These are phyloP conservation scores for Ceratocystis cubensis DNA, from an alignment of 2,329 filamentous ascomycete genomes.

Conservation along the genomic window DNA sequence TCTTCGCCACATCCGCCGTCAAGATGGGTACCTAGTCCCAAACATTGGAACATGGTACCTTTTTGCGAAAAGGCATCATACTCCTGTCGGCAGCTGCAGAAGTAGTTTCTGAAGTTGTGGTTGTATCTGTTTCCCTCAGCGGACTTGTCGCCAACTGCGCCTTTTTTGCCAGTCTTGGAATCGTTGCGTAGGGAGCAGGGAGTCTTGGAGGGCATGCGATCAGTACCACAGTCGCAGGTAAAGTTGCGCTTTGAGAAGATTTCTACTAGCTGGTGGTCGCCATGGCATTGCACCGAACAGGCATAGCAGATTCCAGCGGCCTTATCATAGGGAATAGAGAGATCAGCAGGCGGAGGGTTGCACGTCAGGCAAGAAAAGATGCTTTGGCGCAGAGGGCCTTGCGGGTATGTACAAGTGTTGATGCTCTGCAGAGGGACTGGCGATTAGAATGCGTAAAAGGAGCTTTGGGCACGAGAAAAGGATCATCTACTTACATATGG, in stretches of 20 bases:
- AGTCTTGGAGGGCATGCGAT: slow-evolving; percentile 54
- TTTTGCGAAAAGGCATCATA: slow-evolving; percentile 85
- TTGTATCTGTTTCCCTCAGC: slow-evolving; percentile 75
- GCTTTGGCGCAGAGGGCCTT: slow-evolving; percentile 75
- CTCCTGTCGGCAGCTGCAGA: slow-evolving; percentile 78
- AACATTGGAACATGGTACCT: slow-evolving; percentile 95
- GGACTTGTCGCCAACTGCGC: slow-evolving; percentile 63
- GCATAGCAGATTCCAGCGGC: slow-evolving; percentile 88
- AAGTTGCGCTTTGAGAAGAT: slow-evolving; percentile 94
- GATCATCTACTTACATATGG: slow-evolving; percentile 60
- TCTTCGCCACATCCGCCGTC: slow-evolving; percentile 89
- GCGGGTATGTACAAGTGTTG: slow-evolving; percentile 79
- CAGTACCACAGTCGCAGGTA: slow-evolving; percentile 90
- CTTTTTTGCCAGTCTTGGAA: slow-evolving; percentile 57
- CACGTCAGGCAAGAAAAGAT: slow-evolving; percentile 92
- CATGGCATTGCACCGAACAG: slow-evolving; percentile 92
- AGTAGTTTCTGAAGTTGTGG: slow-evolving; percentile 85
- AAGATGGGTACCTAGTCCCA: slow-evolving; percentile 68
- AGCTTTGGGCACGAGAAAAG: background rate
- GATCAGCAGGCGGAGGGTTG: slow-evolving; percentile 62
- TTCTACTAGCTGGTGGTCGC: slow-evolving; percentile 87
- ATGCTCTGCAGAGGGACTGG: slow-evolving; percentile 55
- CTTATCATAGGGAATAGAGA: slow-evolving; percentile 39
- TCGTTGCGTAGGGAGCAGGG: slow-evolving; percentile 69
- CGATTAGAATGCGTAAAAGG: slow-evolving; percentile 4